These are phyloP conservation scores for Laetiporus sulphureus DNA, from an alignment of 1,284 basidiomycete species.

Conservation along the genomic window DNA sequence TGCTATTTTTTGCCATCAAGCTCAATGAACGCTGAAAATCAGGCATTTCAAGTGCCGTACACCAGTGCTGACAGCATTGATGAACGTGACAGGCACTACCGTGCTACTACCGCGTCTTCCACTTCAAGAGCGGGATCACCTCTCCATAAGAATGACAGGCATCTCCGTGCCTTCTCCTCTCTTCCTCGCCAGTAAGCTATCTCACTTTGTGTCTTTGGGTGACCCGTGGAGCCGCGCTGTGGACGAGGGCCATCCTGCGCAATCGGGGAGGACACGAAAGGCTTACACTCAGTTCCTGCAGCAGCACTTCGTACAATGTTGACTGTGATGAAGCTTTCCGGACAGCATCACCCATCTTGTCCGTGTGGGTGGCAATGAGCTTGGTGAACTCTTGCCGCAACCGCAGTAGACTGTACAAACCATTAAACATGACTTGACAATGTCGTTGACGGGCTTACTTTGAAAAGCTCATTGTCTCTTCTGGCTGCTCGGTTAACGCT, in stretches of 20 bases:
- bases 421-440: background rate
- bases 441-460: conserved; percentile 47
- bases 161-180: conserved; percentile 54
- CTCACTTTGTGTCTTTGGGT: conserved; percentile 51
- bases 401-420: conserved; percentile 59
- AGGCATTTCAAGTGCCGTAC: too few species aligned
- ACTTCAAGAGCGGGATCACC: too few species aligned
- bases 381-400: conserved; percentile 80
- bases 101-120: too few species aligned
- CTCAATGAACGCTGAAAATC: too few species aligned
- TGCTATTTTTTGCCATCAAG: too few species aligned
- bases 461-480: conserved; percentile 92
- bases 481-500: conserved; percentile 71
- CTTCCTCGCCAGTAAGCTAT: conserved; percentile 52
- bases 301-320: conserved; percentile 67
- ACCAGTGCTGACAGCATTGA: too few species aligned
- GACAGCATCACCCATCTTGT: conserved; percentile 56
- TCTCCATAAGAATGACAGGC: too few species aligned
- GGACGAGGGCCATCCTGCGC: background rate
- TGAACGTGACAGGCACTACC: too few species aligned
- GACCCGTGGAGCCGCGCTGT: conserved; percentile 34
- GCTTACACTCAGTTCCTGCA: conserved; percentile 75
- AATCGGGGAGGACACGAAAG: too few species aligned
- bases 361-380: conserved; percentile 68
- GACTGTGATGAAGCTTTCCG: conserved; percentile 66